phyloP scores from a whole-genome alignment of 1,139 yeast genomes.

The Geotrichum australiense region DNA sequence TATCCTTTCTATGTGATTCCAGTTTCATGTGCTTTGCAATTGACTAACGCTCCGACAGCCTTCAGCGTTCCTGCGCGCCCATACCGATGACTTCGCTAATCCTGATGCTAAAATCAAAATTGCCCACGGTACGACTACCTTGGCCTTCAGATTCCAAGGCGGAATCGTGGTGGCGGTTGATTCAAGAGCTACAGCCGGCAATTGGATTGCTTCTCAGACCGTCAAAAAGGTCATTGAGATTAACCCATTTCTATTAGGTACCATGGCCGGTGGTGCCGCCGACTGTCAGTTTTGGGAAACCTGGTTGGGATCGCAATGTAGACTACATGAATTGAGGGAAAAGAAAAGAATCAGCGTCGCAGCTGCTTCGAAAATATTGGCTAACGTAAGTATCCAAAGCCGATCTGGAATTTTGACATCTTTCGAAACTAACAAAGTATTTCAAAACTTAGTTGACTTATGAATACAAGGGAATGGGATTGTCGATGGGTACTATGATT shows the following conservation, averaged over 20 bases:
- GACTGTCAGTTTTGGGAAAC: constrained; percentile 99
- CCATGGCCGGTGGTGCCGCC: constrained; percentile 99
- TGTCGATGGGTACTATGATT: constrained; percentile 98
- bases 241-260: constrained; percentile 90
- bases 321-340: constrained; percentile 89
- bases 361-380: constrained; percentile 90
- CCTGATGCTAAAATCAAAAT: constrained; percentile 94
- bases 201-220: constrained; percentile 97
- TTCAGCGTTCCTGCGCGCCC: constrained; percentile 93
- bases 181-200: constrained; percentile 97
- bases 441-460: constrained; percentile 61
- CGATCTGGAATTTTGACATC: not conserved
- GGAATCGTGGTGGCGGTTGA: constrained; percentile 95
- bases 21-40: not conserved
- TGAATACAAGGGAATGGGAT: constrained; percentile 95
- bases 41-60: constrained; percentile 44
- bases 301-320: constrained; percentile 95
- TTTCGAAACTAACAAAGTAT: not conserved
- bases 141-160: constrained; percentile 92
- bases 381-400: constrained; percentile 40
- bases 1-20: not conserved
- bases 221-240: constrained; percentile 96
- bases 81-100: constrained; percentile 86
- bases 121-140: constrained; percentile 97
- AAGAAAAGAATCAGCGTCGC: constrained; percentile 94